Evolutionary conservation across 2,329 filamentous ascomycete genomes (phyloP), one percentile per base, ranked within the genome.

Genomic region (Microdochium trichocladiopsis): DNA sequence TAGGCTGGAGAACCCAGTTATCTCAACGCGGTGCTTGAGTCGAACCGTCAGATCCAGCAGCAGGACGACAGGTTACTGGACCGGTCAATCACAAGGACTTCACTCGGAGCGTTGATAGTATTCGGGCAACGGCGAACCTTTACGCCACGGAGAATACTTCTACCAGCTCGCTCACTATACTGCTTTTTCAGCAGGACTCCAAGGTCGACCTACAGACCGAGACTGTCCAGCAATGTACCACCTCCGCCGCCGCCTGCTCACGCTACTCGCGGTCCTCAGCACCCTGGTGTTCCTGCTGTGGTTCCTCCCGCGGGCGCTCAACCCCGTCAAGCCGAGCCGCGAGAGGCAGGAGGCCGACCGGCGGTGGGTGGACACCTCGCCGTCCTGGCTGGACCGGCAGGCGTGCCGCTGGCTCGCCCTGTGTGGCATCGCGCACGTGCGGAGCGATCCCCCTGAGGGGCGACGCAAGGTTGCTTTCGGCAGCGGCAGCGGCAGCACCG

Each of bases 381-480:
- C 82, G 36, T 85, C 84, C 61, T 92, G 86, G 79, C 67, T 86
- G 54, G 88, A 92, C 66, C 79, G 87, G 28, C 90, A 90, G 63
- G 74, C 83, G 8, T 95, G 91, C 66, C 81, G 83, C 47, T 95
- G 87, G 86, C 71, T 95, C 43, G 79, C 87, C 31, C 67, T 95
- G 25, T 96, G 91, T 64, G 90, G 90, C 23, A 66, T 89, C n/a
- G 75, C 86, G 50, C 89, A 95, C 64, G 72, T 92, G 58, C 76
- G 79, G 51, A 79, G 73, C 47, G 83, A 85, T 61, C 77, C 79
- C 22, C 84, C 69, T 21, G 66, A 67, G 18, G 71, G 68, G 31
- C 54, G 55, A 49, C 57, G 55, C 31, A 53, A 55, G 25, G 56
- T 52, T 31, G 53, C 50, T 24, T 55, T 57, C 47, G 55, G 59